Evolutionary conservation across 495 filamentous ascomycete genomes (phyloP).

Genomic region (Hypoxylon trugodes): DNA sequence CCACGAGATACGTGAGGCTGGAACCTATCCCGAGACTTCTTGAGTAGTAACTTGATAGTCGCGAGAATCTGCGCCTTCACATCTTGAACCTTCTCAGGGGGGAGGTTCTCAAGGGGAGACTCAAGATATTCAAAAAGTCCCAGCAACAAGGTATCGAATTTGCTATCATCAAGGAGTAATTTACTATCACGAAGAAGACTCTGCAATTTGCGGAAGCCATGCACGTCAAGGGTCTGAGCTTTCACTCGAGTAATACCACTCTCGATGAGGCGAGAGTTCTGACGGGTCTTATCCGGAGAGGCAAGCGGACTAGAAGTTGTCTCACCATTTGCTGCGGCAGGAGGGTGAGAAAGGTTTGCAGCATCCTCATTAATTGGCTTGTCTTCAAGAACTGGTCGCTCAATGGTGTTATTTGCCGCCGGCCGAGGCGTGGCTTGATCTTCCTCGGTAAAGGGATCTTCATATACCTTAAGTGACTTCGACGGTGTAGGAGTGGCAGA

Average conservation of each 20-base stretch:
- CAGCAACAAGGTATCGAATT: slow-evolving; percentile 76
- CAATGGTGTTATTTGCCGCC: slow-evolving; percentile 33
- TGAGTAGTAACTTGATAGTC: slow-evolving; percentile 80
- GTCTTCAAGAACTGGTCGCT: slow-evolving; percentile 59
- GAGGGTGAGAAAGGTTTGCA: slow-evolving; percentile 45
- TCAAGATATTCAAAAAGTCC: slow-evolving; percentile 81
- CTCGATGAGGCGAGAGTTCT: slow-evolving; percentile 66
- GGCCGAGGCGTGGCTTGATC: slow-evolving; percentile 55
- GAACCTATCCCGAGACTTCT: slow-evolving; percentile 70
- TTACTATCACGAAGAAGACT: slow-evolving; percentile 77
- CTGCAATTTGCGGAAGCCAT: slow-evolving; percentile 89
- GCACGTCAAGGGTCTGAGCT: slow-evolving; percentile 77
- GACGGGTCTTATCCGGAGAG: slow-evolving; percentile 60
- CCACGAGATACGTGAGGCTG: slow-evolving; percentile 69
- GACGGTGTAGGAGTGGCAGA: slow-evolving; percentile 45
- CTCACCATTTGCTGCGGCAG: slow-evolving; percentile 26
- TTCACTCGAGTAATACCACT: slow-evolving; percentile 81
- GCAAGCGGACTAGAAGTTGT: slow-evolving; percentile 30
- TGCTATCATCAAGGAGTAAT: slow-evolving; percentile 61
- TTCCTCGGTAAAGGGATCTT: slow-evolving; percentile 64
- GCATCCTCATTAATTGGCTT: slow-evolving; percentile 63
- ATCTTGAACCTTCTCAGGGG: slow-evolving; percentile 69
- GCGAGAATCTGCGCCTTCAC: slow-evolving; percentile 84
- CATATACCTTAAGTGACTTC: slow-evolving; percentile 62
- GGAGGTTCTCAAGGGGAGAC: slow-evolving; percentile 53